phyloP scores from a whole-genome alignment of 1,284 basidiomycete species.

The Agaricales sp. region DNA sequence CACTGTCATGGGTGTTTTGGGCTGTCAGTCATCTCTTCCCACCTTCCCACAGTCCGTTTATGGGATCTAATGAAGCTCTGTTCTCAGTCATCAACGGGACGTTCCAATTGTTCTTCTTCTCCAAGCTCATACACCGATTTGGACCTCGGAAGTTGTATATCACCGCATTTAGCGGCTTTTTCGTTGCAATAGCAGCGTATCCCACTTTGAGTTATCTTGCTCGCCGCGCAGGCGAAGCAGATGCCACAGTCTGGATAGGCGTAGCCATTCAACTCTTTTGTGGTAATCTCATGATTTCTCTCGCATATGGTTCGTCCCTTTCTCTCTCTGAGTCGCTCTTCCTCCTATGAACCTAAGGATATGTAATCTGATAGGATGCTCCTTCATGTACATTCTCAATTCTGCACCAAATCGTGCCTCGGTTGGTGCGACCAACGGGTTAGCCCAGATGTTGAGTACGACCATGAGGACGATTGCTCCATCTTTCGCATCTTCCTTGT shows the following conservation, averaged over 20 bases:
- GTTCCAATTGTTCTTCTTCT: constrained; percentile 1
- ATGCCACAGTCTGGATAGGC: neutral
- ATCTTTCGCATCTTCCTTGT: neutral
- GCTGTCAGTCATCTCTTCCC: neutral
- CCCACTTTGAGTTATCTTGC: neutral
- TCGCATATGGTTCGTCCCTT: neutral
- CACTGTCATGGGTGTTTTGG: constrained; percentile 2
- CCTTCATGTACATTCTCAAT: neutral
- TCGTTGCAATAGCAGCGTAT: neutral
- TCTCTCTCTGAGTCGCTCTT: neutral
- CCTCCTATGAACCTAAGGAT: no score
- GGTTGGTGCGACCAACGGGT: neutral
- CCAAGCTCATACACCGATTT: constrained; percentile 1
- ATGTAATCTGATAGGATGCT: neutral
- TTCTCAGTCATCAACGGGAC: constrained; percentile 3
- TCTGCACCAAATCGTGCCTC: neutral
- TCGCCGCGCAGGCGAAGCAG: neutral
- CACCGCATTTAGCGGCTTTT: constrained; percentile 9
- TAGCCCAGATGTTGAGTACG: neutral
- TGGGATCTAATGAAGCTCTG: neutral
- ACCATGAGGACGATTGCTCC: neutral
- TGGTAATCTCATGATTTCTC: neutral
- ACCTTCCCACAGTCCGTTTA: neutral
- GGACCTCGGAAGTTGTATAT: constrained; percentile 4
- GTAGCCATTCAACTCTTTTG: neutral